A percentile compares a stretch with the other conserved stretches of the same genome.
These are phyloP conservation scores for Lactarius hengduanensis DNA, from an alignment of 768 basidiomycete species.

Conservation along the genomic window DNA sequence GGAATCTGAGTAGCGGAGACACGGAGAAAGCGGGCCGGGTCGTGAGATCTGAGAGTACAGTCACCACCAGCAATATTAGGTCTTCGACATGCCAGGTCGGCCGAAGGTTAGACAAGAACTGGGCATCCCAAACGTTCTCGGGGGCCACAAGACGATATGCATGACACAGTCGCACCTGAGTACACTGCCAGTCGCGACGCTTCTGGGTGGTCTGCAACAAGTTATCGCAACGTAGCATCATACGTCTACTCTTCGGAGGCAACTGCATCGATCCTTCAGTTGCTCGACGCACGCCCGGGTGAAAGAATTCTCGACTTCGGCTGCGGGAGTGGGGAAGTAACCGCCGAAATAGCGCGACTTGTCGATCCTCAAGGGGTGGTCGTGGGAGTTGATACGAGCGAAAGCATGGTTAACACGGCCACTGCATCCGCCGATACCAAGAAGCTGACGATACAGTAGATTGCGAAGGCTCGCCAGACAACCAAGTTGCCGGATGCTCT, in stretches of 20 bases:
- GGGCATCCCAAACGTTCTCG: no score
- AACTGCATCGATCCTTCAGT: slow-evolving; percentile 53
- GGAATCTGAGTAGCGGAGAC: no score
- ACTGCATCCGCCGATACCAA: neutral
- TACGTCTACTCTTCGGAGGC: slow-evolving; percentile 66
- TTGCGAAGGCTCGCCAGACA: slow-evolving; percentile 46
- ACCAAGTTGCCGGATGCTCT: slow-evolving; percentile 13
- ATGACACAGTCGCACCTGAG: no score
- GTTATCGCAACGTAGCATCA: slow-evolving; percentile 61
- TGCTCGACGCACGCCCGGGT: slow-evolving; percentile 62
- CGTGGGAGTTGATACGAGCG: slow-evolving; percentile 67
- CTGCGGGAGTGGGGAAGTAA: slow-evolving; percentile 82
- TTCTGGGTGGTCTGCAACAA: slow-evolving; percentile 52
- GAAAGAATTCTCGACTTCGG: slow-evolving; percentile 76
- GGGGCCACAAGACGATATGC: no score
- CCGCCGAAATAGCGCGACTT: slow-evolving; percentile 50
- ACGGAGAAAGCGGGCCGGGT: no score
- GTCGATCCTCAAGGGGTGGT: slow-evolving; percentile 54
- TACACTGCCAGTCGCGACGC: neutral
- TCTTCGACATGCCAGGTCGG: no score
- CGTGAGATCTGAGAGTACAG: no score
- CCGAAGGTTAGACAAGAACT: no score
- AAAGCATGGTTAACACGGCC: slow-evolving; percentile 59
- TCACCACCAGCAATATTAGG: no score
- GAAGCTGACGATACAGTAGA: slow-evolving; percentile 38